A percentile compares a stretch with the other conserved stretches of the same genome.
These are phyloP conservation scores for Cladochytrium replicatum DNA, from an alignment of 192 early-diverging fungal species.

Conservation along the genomic window DNA sequence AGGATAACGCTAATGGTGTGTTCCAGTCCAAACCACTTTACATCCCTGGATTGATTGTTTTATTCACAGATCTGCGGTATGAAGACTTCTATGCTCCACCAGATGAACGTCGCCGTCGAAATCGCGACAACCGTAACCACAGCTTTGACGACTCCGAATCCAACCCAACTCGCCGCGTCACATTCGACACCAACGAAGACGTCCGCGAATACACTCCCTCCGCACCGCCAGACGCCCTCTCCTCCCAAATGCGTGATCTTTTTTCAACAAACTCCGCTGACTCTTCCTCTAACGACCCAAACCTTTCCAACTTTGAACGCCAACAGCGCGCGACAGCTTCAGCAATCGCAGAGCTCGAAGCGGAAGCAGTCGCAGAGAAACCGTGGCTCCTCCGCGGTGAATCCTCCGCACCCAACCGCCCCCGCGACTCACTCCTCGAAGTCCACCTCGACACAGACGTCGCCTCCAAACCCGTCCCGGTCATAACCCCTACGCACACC, in stretches of 20 bases:
- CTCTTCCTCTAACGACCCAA: constrained; percentile 18
- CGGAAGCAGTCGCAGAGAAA: constrained; percentile 69
- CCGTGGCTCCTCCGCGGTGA: constrained; percentile 91
- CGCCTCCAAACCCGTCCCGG: constrained; percentile 84
- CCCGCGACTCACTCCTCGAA: constrained; percentile 85
- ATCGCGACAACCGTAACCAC: constrained; percentile 32
- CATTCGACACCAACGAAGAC: constrained; percentile 41
- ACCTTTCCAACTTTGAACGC: constrained; percentile 67
- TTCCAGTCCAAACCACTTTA: neutral
- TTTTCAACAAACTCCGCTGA: constrained; percentile 11
- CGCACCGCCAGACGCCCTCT: neutral
- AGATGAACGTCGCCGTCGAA: constrained; percentile 24
- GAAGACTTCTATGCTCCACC: constrained; percentile 77
- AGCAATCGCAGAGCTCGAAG: constrained; percentile 75
- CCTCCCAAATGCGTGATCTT: constrained; percentile 16
- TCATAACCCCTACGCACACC: constrained; percentile 86
- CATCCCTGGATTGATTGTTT: neutral
- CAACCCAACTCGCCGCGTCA: constrained; percentile 47
- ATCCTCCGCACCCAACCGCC: constrained; percentile 64
- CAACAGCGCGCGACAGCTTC: constrained; percentile 57
- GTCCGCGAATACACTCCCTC: constrained; percentile 19
- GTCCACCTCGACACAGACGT: constrained; percentile 89
- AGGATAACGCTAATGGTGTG: constrained; percentile 37
- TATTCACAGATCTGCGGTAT: constrained; percentile 59
- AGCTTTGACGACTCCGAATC: constrained; percentile 41